Evolutionary conservation across 2,329 filamentous ascomycete species (phyloP), one percentile per base, ranked within the genome.

Genomic region (Blumeria graminis): DNA sequence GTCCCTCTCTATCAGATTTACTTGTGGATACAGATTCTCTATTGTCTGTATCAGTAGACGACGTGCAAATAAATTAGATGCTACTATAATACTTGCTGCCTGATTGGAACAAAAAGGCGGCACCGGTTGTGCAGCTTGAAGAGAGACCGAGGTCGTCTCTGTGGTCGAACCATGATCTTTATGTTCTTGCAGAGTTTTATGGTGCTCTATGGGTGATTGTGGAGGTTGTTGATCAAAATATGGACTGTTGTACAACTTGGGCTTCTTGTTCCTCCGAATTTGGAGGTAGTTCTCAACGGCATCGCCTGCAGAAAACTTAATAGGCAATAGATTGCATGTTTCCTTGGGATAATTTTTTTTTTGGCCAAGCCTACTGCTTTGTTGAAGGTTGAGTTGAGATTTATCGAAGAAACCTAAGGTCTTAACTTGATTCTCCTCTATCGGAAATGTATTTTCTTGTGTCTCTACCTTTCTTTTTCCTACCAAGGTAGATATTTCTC

Each of bases 1-100:
- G 60, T 83, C 78, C 53, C 81, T 72, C 60, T 84, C 81, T 8
- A 83, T 69, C 34, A 84, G 68, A 1, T 73, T 69, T 6, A 76
- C 68, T 0, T 63, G 60, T 0, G 76, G 71, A 61, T 77, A 74
- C 0, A 71, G 61, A 1, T 67, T 64, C 58, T 76, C 71, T 1
- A 85, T 67, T 1, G 67, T 62, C n/a, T 70, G 72, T 11, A 79
- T 62, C 1, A 84, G 62, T 0, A 58, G 53, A 36, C 75, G 73
- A 14, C 72, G 68, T 46, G 62, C 65, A 38, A 68, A 69, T 39
- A 75, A 63, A 10, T 65, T 68, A 0, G 75, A 66, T 0, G 80
- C 77, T 16, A 80, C 68, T 7, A 84, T 71, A 60, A 80, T 70
- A 11, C 68, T 65, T 59, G 6, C 61, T 60, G 1, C 62, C 59